phyloP scores from a whole-genome alignment of 2,329 filamentous ascomycete species.

The Macrophomina pseudophaseolina region DNA sequence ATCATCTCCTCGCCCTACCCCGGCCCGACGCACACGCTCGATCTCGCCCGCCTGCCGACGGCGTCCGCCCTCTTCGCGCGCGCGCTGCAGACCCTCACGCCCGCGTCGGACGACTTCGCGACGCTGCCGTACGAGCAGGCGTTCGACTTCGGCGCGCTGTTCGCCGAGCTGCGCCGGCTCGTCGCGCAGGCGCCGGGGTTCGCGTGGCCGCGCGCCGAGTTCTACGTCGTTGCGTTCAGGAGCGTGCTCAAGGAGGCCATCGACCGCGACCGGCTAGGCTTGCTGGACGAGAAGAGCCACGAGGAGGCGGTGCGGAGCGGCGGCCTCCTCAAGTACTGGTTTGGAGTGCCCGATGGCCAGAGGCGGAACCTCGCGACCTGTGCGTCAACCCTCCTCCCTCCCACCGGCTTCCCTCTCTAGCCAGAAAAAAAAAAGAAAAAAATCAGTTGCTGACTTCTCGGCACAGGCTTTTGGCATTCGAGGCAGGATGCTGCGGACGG shows the following conservation, averaged over 20 bases:
- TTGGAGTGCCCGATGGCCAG: constrained; percentile 72
- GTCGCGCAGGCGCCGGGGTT: constrained; percentile 54
- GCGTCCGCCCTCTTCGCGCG: constrained; percentile 73
- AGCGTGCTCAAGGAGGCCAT: constrained; percentile 72
- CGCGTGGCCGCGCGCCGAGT: constrained; percentile 66
- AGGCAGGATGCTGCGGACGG: constrained; percentile 65
- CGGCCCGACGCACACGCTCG: constrained; percentile 67
- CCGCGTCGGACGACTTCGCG: constrained; percentile 73
- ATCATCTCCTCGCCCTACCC: constrained; percentile 13
- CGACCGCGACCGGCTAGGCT: constrained; percentile 70
- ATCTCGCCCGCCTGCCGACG: constrained; percentile 68
- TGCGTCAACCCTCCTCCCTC: no score
- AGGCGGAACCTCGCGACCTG: constrained; percentile 80
- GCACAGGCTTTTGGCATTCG: constrained; percentile 67
- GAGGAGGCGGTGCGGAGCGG: constrained; percentile 79
- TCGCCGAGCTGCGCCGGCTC: constrained; percentile 63
- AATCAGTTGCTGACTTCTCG: constrained; percentile 17
- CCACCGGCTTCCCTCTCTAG: no score
- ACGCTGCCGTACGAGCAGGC: constrained; percentile 72
- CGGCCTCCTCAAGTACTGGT: constrained; percentile 93
- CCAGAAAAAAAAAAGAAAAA: no score
- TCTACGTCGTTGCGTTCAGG: constrained; percentile 86
- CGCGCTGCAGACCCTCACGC: constrained; percentile 69
- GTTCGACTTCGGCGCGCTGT: constrained; percentile 76
- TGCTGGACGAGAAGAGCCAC: constrained; percentile 79